Evolutionary conservation across 1,284 basidiomycete genomes (phyloP).

Genomic region (Puccinia polysora): DNA sequence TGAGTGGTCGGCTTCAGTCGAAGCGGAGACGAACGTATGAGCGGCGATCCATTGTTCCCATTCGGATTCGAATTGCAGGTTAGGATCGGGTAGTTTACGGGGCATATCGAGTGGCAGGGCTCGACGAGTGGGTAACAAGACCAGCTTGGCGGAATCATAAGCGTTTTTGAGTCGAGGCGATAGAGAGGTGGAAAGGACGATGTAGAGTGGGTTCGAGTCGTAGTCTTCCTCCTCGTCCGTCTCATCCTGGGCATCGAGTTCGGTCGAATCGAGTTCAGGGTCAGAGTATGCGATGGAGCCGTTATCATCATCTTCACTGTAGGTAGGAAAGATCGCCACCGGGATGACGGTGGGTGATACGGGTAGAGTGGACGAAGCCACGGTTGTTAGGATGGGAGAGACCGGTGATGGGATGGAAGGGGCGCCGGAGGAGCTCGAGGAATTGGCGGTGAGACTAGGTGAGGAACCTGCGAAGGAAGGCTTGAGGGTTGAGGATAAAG

Average conservation of each 20-base stretch:
- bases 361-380: conserved; percentile 9
- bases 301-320: conserved; percentile 37
- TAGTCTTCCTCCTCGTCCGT: conserved; percentile 45
- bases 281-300: conserved; percentile 29
- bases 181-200: conserved; percentile 44
- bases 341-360: conserved; percentile 30
- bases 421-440: neutral
- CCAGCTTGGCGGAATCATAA: conserved; percentile 45
- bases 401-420: neutral
- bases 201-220: conserved; percentile 45
- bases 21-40: conserved; percentile 42
- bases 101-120: conserved; percentile 44
- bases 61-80: conserved; percentile 43
- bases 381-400: neutral
- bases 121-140: conserved; percentile 45
- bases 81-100: conserved; percentile 44
- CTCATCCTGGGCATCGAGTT: conserved; percentile 29
- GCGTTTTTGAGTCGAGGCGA: conserved; percentile 46
- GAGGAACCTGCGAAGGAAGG: neutral
- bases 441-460: neutral
- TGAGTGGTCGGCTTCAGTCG: neutral
- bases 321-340: conserved; percentile 35
- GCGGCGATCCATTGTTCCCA: conserved; percentile 44
- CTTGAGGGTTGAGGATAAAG: neutral
- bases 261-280: conserved; percentile 17